Evolutionary conservation across 2,329 filamentous ascomycete genomes (phyloP).

Genomic region (Ceratocystis alfenasii): DNA sequence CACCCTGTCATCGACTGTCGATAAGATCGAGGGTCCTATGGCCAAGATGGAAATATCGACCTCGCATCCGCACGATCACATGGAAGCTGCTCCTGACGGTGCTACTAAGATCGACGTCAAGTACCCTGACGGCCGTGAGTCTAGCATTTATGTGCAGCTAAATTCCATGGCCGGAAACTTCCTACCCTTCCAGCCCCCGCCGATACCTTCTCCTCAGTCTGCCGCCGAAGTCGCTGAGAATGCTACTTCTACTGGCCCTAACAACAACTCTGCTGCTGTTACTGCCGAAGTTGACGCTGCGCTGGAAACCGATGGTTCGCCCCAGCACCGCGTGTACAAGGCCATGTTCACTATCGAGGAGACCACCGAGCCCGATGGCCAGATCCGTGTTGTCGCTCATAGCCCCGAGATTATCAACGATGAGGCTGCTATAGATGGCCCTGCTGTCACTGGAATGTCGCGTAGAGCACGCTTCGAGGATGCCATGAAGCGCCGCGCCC

Average conservation of each 20-base stretch:
- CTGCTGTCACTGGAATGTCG: conserved; percentile 37
- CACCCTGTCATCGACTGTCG: conserved; percentile 50
- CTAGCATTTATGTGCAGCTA: conserved; percentile 52
- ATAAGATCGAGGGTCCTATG: conserved; percentile 48
- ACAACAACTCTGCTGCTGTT: conserved; percentile 31
- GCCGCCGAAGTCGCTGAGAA: conserved; percentile 27
- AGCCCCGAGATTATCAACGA: conserved; percentile 46
- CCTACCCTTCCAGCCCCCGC: conserved; percentile 74
- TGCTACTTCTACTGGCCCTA: conserved; percentile 25
- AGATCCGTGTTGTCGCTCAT: conserved; percentile 49
- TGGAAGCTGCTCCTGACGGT: conserved; percentile 36
- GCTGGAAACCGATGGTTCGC: conserved; percentile 28
- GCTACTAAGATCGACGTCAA: conserved; percentile 41
- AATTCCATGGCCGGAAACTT: conserved; percentile 59
- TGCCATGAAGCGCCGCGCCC: conserved; percentile 36
- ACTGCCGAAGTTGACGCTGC: conserved; percentile 21
- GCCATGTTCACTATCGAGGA: conserved; percentile 57
- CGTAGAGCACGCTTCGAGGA: conserved; percentile 50
- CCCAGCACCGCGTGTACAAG: conserved; percentile 47
- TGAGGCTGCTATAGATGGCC: conserved; percentile 30
- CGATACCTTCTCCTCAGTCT: conserved; percentile 54
- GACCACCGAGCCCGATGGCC: conserved; percentile 46
- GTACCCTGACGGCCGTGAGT: conserved; percentile 44
- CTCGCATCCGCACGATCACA: conserved; percentile 28
- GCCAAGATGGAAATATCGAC: conserved; percentile 38